phyloP scores from a whole-genome alignment of 441 rosid genomes.

The Syzygium malaccense region DNA sequence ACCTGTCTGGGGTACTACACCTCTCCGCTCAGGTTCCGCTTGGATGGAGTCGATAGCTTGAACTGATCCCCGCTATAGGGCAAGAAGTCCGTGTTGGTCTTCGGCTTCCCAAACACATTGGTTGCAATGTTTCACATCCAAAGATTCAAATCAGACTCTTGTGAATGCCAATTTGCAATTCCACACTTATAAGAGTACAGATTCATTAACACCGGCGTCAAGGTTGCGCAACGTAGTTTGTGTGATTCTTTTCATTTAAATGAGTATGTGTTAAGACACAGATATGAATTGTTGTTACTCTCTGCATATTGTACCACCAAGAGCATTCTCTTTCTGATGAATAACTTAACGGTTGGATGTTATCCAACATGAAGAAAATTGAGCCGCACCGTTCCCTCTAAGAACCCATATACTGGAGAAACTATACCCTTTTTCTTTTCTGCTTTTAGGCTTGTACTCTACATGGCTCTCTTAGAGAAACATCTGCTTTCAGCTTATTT shows the following conservation, averaged over 20 bases:
- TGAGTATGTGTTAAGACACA: neutral
- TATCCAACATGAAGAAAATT: neutral
- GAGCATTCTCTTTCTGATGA: neutral
- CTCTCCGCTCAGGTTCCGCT: conserved; percentile 97
- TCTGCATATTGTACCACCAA: neutral
- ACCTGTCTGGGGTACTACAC: conserved; percentile 88
- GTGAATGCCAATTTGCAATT: neutral
- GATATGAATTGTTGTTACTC: too few species aligned
- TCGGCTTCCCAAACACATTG: conserved; percentile 92
- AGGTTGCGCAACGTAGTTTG: neutral
- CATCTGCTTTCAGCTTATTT: neutral
- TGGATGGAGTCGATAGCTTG: conserved; percentile 64
- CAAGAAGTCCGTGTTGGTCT: conserved; percentile 72
- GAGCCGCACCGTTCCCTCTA: neutral
- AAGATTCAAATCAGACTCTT: neutral
- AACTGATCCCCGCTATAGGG: conserved; percentile 77
- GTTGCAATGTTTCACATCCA: conserved; percentile 35
- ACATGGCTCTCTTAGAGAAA: neutral
- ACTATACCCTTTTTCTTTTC: too few species aligned
- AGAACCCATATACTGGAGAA: neutral
- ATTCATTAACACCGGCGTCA: neutral
- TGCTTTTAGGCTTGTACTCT: neutral
- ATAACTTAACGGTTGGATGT: neutral
- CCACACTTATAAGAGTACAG: neutral
- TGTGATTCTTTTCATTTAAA: neutral